phyloP scores from a whole-genome alignment of 163 green algal species.

The Scenedesmus sp. region DNA sequence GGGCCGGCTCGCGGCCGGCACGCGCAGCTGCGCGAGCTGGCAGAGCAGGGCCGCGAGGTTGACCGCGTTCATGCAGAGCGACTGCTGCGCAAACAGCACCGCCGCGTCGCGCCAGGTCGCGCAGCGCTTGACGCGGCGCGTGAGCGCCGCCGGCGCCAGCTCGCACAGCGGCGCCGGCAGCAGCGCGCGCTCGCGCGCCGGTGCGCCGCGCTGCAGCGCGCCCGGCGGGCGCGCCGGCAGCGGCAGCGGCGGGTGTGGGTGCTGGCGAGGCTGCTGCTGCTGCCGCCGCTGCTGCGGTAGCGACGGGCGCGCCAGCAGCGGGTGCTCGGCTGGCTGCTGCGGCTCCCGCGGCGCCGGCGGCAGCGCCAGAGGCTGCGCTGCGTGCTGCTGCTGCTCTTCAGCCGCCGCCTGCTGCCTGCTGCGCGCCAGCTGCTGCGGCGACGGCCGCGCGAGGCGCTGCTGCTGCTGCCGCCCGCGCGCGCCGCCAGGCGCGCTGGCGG shows the following conservation, averaged over 20 bases:
- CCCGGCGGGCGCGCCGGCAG: slow-evolving; percentile 7
- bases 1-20: neutral
- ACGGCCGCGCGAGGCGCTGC: too few relatives aligned
- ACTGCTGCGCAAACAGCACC: slow-evolving; percentile 37
- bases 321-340: neutral
- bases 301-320: neutral
- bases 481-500: too few relatives aligned
- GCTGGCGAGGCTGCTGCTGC: neutral
- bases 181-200: neutral
- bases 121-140: slow-evolving; percentile 13
- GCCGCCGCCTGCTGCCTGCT: too few relatives aligned
- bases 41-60: slow-evolving; percentile 23
- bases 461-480: neutral
- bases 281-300: neutral
- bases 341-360: too few relatives aligned
- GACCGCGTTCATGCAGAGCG: slow-evolving; percentile 31
- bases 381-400: neutral
- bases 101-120: slow-evolving; percentile 9
- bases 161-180: slow-evolving; percentile 17
- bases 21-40: neutral
- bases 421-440: too few relatives aligned
- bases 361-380: neutral
- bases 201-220: too few relatives aligned
- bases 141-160: neutral
- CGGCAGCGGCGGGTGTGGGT: slow-evolving; percentile 9